Percentiles rank a stretch among this genome's conserved stretches.
Conservation (phyloP, 148 eudicot species). For the Linanthus parryae region DNA sequence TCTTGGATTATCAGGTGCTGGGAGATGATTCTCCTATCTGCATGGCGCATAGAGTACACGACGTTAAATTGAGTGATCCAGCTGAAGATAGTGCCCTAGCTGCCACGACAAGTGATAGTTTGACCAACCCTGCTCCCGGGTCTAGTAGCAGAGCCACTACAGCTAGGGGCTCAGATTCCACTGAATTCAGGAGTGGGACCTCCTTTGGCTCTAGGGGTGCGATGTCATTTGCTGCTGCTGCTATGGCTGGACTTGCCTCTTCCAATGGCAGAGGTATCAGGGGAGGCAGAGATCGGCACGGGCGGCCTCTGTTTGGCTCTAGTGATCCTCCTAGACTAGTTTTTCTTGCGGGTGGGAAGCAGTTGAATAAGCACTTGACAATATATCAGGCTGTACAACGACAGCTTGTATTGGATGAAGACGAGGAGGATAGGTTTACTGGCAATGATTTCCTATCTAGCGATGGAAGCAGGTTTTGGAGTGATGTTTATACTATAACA, state of each 20-base stretch:
- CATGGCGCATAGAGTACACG: conserved; percentile 86
- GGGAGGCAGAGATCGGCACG: conserved; percentile 70
- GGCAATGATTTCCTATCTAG: conserved; percentile 57
- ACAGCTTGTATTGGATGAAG: conserved; percentile 80
- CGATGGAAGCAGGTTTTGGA: conserved; percentile 86
- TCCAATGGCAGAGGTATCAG: conserved; percentile 70
- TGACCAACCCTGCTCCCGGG: conserved; percentile 60
- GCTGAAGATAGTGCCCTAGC: conserved; percentile 46
- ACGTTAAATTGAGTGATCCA: conserved; percentile 82
- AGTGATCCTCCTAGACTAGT: conserved; percentile 61
- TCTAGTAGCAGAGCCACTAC: conserved; percentile 62
- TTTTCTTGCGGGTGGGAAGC: conserved; percentile 87
- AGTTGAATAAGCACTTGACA: conserved; percentile 71
- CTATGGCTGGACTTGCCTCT: conserved; percentile 96
- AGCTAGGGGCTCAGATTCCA: conserved; percentile 48
- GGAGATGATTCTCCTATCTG: conserved; percentile 68
- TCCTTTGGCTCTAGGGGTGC: conserved; percentile 89
- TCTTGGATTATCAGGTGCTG: too few relatives aligned
- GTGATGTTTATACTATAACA: conserved; percentile 76
- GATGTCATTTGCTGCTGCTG: conserved; percentile 99
- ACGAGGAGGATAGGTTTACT: conserved; percentile 67
- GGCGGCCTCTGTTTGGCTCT: conserved; percentile 56
- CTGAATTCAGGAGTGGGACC: conserved; percentile 55
- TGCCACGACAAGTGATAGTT: conserved; percentile 52
- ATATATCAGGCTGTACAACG: conserved; percentile 93